phyloP scores from a whole-genome alignment of 1,284 basidiomycete genomes.

The Ganoderma lucidum region DNA sequence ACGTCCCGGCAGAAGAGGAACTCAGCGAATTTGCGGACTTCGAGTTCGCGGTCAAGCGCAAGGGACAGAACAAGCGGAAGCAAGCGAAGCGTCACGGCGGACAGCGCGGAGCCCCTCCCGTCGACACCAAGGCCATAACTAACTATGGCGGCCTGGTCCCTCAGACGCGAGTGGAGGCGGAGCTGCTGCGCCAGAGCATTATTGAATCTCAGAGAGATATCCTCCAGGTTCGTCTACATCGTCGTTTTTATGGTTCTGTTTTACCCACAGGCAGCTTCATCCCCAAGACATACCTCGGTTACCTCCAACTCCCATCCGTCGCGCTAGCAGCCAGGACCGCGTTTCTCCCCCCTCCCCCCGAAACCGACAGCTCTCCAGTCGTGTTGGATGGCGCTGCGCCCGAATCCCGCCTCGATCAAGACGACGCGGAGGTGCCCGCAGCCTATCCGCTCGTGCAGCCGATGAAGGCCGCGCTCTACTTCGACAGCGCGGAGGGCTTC shows the following conservation, averaged over 20 bases:
- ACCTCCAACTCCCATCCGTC: slow-evolving; percentile 27
- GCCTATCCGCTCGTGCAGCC: slow-evolving; percentile 56
- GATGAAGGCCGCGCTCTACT: slow-evolving; percentile 57
- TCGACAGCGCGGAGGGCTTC: slow-evolving; percentile 58
- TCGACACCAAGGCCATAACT: slow-evolving; percentile 26
- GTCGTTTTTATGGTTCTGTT: background rate
- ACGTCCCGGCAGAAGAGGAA: background rate
- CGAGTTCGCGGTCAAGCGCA: slow-evolving; percentile 12
- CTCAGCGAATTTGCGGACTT: slow-evolving; percentile 8
- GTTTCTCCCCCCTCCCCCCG: background rate
- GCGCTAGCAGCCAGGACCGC: background rate
- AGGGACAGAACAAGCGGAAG: slow-evolving; percentile 13
- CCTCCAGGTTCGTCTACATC: slow-evolving; percentile 38
- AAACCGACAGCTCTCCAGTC: background rate
- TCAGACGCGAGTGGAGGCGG: slow-evolving; percentile 34
- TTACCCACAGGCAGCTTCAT: background rate
- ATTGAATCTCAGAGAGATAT: slow-evolving; percentile 35
- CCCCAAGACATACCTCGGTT: slow-evolving; percentile 34
- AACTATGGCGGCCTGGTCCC: slow-evolving; percentile 40
- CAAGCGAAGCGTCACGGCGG: background rate
- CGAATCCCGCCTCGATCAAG: background rate
- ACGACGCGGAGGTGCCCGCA: background rate
- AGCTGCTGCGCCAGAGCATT: slow-evolving; percentile 33
- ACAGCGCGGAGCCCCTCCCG: background rate
- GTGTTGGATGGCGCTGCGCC: background rate